A percentile compares a stretch with the other conserved stretches of the same genome.
phyloP scores from a whole-genome alignment of 345 rosid genomes.

The Crucihimalaya himalaica region DNA sequence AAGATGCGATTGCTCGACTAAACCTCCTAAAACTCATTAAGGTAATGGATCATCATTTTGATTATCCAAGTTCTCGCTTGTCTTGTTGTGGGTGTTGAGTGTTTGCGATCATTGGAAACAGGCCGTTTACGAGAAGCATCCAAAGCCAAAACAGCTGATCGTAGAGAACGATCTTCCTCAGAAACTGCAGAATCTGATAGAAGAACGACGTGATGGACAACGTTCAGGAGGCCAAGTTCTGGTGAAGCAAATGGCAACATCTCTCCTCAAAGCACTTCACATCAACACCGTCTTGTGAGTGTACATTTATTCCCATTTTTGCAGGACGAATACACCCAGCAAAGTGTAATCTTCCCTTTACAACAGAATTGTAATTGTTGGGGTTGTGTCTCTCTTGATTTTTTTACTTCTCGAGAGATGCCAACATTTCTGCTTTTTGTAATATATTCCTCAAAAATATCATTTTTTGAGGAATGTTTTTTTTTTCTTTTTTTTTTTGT shows the following conservation, averaged over 20 bases:
- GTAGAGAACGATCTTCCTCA: slow-evolving; percentile 92
- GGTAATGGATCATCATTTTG: slow-evolving; percentile 55
- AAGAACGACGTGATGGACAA: slow-evolving; percentile 93
- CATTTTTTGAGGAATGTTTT: neutral
- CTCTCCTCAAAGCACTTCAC: slow-evolving; percentile 93
- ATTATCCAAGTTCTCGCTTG: slow-evolving; percentile 32
- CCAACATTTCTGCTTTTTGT: neutral
- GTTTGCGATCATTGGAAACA: slow-evolving; percentile 39
- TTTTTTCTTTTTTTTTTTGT: neutral
- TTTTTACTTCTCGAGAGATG: slow-evolving; percentile 11
- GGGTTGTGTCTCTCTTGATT: neutral
- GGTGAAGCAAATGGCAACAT: slow-evolving; percentile 98
- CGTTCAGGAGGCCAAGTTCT: slow-evolving; percentile 93
- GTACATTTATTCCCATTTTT: slow-evolving; percentile 17
- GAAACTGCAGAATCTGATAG: slow-evolving; percentile 81
- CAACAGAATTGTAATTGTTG: slow-evolving; percentile 1
- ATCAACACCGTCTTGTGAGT: slow-evolving; percentile 78
- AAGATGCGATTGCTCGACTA: slow-evolving; percentile 95
- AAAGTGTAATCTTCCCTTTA: neutral
- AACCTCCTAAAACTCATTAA: slow-evolving; percentile 91
- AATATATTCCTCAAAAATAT: neutral
- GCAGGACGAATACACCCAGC: neutral
- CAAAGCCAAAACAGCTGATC: slow-evolving; percentile 90
- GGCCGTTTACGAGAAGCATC: slow-evolving; percentile 99
- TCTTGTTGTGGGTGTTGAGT: slow-evolving; percentile 35